Conservation (phyloP, 805 yeast genomes). For the Blastobotrys mokoenaii region DNA sequence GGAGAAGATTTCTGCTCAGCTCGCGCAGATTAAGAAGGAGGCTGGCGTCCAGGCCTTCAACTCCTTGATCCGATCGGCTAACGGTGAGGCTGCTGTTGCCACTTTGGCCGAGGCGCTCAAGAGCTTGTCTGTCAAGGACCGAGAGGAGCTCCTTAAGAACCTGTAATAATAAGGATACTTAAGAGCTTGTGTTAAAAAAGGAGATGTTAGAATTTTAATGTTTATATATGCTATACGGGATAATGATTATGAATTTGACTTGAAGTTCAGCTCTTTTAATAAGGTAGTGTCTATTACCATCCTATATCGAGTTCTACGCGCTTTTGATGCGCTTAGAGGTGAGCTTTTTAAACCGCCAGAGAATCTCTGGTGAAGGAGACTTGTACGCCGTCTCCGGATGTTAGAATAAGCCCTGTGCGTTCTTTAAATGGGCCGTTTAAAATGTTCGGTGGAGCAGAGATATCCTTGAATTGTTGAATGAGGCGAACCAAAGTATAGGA, state of each 20-base stretch:
- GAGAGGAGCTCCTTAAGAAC: constrained; percentile 25
- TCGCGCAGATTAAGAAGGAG: constrained; percentile 20
- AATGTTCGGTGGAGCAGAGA: constrained; percentile 5
- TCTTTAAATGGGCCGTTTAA: not conserved
- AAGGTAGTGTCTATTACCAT: too few species aligned
- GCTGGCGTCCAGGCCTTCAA: constrained; percentile 16
- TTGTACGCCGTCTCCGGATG: too few species aligned
- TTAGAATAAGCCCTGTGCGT: not conserved
- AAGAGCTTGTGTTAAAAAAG: too few species aligned
- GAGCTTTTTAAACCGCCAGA: too few species aligned
- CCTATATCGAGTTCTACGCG: not conserved
- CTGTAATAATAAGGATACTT: too few species aligned
- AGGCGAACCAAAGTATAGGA: constrained; percentile 35
- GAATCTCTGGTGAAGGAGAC: too few species aligned
- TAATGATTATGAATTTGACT: too few species aligned
- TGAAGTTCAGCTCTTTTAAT: too few species aligned
- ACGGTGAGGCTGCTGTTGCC: constrained; percentile 12
- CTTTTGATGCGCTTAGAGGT: not conserved
- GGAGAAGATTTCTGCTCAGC: constrained; percentile 39
- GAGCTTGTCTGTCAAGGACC: constrained; percentile 25
- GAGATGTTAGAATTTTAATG: not conserved
- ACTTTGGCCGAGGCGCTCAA: constrained; percentile 26
- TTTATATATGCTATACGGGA: too few species aligned
- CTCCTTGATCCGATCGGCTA: constrained; percentile 12
- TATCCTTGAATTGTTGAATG: constrained; percentile 26